These are phyloP conservation scores for Xylaria sp. DNA, from an alignment of 2,329 filamentous ascomycete species.

Conservation along the genomic window DNA sequence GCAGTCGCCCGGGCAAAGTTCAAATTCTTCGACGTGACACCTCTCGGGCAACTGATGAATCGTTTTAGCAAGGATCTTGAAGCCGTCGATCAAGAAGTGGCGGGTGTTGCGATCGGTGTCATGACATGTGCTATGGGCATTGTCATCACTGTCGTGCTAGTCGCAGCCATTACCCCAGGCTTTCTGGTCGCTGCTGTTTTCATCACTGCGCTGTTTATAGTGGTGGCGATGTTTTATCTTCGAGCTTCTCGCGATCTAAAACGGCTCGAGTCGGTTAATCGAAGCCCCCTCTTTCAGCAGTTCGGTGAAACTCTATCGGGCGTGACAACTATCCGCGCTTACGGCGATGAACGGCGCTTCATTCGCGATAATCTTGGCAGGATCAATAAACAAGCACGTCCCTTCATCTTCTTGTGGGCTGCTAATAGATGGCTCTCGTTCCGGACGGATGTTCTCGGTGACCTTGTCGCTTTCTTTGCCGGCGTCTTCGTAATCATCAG, in stretches of 20 bases:
- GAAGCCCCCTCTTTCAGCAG: conserved; percentile 96
- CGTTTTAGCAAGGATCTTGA: conserved; percentile 98
- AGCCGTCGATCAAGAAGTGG: conserved; percentile 93
- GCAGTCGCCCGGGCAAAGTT: conserved; percentile 90
- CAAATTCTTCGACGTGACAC: conserved; percentile 97
- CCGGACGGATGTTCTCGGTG: conserved; percentile 88
- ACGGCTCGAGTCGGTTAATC: conserved; percentile 90
- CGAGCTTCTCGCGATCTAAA: conserved; percentile 95
- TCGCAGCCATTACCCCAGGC: conserved; percentile 86
- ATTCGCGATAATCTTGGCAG: conserved; percentile 88
- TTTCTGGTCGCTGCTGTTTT: conserved; percentile 89
- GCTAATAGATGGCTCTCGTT: conserved; percentile 97
- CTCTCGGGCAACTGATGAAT: conserved; percentile 96
- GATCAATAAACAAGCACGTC: conserved; percentile 90
- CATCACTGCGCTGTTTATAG: conserved; percentile 84
- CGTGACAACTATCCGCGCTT: conserved; percentile 96
- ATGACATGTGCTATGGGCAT: conserved; percentile 74
- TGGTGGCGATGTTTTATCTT: conserved; percentile 89
- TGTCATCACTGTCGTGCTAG: conserved; percentile 86
- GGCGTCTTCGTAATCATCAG: conserved; percentile 90
- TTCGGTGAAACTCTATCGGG: conserved; percentile 96
- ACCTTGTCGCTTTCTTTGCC: conserved; percentile 92
- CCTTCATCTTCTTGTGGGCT: conserved; percentile 96
- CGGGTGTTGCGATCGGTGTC: conserved; percentile 84
- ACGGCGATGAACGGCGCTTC: conserved; percentile 92